Evolutionary conservation across 495 filamentous ascomycete species (phyloP).

Genomic region (Neurospora sp.): DNA sequence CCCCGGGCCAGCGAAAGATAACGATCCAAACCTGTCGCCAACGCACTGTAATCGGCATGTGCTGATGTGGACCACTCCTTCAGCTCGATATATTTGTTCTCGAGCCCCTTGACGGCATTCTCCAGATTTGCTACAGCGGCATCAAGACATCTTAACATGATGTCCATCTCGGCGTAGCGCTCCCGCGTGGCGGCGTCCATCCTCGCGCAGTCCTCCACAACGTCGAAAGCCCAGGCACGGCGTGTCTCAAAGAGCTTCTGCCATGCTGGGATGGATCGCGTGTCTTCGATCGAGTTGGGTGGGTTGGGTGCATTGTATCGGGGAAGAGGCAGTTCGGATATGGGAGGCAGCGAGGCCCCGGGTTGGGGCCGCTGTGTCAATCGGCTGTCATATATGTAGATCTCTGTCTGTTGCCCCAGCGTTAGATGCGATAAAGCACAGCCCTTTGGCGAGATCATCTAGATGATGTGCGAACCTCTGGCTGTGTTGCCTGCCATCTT

Average conservation of each 20-base stretch:
- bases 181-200: constrained; percentile 42
- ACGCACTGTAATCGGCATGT: constrained; percentile 55
- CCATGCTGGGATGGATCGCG: constrained; percentile 70
- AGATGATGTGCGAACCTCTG: constrained; percentile 52
- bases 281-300: constrained; percentile 63
- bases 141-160: constrained; percentile 61
- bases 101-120: constrained; percentile 61
- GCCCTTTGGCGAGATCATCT: background rate
- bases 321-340: constrained; percentile 44
- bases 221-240: constrained; percentile 58
- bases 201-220: constrained; percentile 52
- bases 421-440: constrained; percentile 3
- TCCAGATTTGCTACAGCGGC: constrained; percentile 75
- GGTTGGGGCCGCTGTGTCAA: constrained; percentile 42
- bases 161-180: constrained; percentile 53
- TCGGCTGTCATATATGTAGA: constrained; percentile 77
- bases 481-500: constrained; percentile 60
- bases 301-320: constrained; percentile 47
- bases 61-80: constrained; percentile 63
- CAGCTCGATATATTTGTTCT: constrained; percentile 62
- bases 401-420: constrained; percentile 52
- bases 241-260: constrained; percentile 67
- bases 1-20: constrained; percentile 51
- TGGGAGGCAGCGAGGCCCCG: constrained; percentile 26
- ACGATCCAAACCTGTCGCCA: constrained; percentile 58